Evolutionary conservation across 768 basidiomycete genomes (phyloP), one percentile per base, ranked within the genome.

Genomic region (Rhizopogon sp.): DNA sequence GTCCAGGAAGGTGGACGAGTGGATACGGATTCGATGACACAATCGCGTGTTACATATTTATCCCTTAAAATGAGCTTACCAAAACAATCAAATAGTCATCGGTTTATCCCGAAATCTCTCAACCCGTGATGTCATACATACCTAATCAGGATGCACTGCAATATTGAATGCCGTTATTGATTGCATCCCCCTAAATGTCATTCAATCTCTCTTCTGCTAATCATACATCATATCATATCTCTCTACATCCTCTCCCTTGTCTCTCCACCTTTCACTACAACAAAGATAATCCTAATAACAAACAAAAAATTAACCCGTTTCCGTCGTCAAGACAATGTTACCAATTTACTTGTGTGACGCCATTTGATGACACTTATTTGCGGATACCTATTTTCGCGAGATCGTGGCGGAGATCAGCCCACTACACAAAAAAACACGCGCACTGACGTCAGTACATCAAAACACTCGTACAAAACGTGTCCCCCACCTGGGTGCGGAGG

Each of bases 401-500:
- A 85, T 72, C 31, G 77, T 83, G 17, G 84, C 84, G 55, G 79
- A 76, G 68, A 85, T 85, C 71, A 85, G 73, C 11, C 83, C 84
- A 66, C 83, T 76, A 57, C 37, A 60, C 20, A 25, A 25, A 25
- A n/a, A 46, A 60, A 47, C 62, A 56, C 57, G 56, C 57, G 22
- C 43, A 17, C 39, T 67, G 69, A 73, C 69, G 66, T 65, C 63
- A 64, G 61, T 58, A 54, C 33, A 52, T 37, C 35, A 45, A 49
- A 42, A 37, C 47, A 44, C 20, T 49, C 17, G 50, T 41, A 43
- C 33, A 46, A 37, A 51, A 40, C 59, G 64, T 66, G 66, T 54
- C 42, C 66, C 81, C 62, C 60, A 89, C 90, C 89, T 91, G 20
- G 93, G 93, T n/a, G 90, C 88, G 37, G 87, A 79, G 56, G 92